Percentiles rank a stretch among this genome's conserved stretches.
These are phyloP conservation scores for Harringtonia aguacate DNA, from an alignment of 2,329 filamentous ascomycete genomes.

Conservation along the genomic window DNA sequence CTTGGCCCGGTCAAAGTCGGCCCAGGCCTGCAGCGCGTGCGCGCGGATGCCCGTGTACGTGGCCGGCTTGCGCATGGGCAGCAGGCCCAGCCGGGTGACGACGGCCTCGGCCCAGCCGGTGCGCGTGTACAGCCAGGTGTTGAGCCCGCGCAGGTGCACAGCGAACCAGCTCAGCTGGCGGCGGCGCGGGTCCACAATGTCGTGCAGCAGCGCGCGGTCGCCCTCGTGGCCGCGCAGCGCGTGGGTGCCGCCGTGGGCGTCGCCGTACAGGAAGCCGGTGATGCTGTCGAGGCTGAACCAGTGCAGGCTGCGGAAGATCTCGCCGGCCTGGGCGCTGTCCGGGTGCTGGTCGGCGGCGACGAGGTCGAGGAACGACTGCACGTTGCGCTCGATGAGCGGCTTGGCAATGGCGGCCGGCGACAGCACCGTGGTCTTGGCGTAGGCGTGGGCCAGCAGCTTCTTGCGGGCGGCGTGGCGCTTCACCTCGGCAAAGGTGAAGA, in stretches of 20 bases:
- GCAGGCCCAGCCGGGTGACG: slow-evolving; percentile 20
- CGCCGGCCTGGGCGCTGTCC: slow-evolving; percentile 18
- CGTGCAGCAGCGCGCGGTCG: slow-evolving; percentile 30
- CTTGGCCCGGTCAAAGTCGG: slow-evolving; percentile 10
- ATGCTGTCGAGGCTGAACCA: slow-evolving; percentile 43
- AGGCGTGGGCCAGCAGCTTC: slow-evolving; percentile 39
- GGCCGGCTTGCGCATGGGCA: slow-evolving; percentile 38
- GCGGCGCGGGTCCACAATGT: slow-evolving; percentile 35
- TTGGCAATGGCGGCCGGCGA: slow-evolving; percentile 23
- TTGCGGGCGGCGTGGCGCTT: slow-evolving; percentile 37
- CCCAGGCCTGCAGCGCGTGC: slow-evolving; percentile 16
- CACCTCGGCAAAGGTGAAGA: slow-evolving; percentile 37
- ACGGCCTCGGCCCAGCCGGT: slow-evolving; percentile 25
- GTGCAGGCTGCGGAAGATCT: slow-evolving; percentile 38
- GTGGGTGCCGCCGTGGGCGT: slow-evolving; percentile 27
- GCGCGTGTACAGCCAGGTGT: slow-evolving; percentile 35
- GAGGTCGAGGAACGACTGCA: slow-evolving; percentile 5
- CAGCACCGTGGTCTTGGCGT: slow-evolving; percentile 37
- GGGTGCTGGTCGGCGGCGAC: not conserved
- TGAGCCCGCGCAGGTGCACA: slow-evolving; percentile 32
- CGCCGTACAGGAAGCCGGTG: slow-evolving; percentile 39
- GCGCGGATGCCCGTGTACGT: slow-evolving; percentile 39
- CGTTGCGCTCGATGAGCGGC: slow-evolving; percentile 19
- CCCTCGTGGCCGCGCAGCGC: slow-evolving; percentile 25
- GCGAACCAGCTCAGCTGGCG: slow-evolving; percentile 36